A percentile compares a stretch with the other conserved stretches of the same genome.
phyloP scores from a whole-genome alignment of 2,329 filamentous ascomycete species.

The Neocatenulostroma microsporum region DNA sequence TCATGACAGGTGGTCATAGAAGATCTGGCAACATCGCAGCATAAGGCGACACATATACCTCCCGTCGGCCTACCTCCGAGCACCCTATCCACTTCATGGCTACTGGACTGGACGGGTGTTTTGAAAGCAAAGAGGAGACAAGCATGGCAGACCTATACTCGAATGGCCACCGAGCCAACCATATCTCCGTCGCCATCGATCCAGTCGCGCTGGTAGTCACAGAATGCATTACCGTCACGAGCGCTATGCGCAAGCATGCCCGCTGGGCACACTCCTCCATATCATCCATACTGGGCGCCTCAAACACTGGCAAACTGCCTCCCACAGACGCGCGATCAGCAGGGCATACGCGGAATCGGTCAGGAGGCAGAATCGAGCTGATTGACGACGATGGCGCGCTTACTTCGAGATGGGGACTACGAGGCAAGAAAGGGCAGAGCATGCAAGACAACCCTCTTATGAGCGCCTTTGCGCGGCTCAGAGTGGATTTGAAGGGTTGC shows the following conservation, averaged over 20 bases:
- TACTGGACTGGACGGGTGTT: slow-evolving; percentile 6
- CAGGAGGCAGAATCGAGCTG: slow-evolving; percentile 27
- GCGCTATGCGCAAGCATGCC: slow-evolving; percentile 94
- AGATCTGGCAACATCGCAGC: too few relatives aligned
- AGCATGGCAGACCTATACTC: slow-evolving; percentile 7
- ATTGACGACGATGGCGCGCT: slow-evolving; percentile 40
- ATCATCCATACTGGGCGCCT: slow-evolving; percentile 73
- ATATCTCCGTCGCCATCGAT: slow-evolving; percentile 29
- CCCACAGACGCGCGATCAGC: slow-evolving; percentile 12
- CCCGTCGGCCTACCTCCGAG: too few relatives aligned
- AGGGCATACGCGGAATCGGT: slow-evolving; percentile 29
- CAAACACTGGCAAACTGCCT: slow-evolving; percentile 9
- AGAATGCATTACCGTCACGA: slow-evolving; percentile 98
- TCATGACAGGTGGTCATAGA: too few relatives aligned
- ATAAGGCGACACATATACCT: too few relatives aligned
- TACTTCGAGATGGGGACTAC: slow-evolving; percentile 81
- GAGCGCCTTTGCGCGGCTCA: slow-evolving; percentile 82
- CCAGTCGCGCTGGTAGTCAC: slow-evolving; percentile 67
- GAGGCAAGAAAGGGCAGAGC: slow-evolving; percentile 93
- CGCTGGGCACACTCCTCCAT: slow-evolving; percentile 95
- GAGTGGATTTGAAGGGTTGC: slow-evolving; percentile 77
- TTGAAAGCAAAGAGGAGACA: slow-evolving; percentile 4
- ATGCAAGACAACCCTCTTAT: slow-evolving; percentile 97
- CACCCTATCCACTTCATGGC: too few relatives aligned
- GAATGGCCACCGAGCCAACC: slow-evolving; percentile 5